Conservation (phyloP, 768 basidiomycete species). For the Leccinum barrowsii region DNA sequence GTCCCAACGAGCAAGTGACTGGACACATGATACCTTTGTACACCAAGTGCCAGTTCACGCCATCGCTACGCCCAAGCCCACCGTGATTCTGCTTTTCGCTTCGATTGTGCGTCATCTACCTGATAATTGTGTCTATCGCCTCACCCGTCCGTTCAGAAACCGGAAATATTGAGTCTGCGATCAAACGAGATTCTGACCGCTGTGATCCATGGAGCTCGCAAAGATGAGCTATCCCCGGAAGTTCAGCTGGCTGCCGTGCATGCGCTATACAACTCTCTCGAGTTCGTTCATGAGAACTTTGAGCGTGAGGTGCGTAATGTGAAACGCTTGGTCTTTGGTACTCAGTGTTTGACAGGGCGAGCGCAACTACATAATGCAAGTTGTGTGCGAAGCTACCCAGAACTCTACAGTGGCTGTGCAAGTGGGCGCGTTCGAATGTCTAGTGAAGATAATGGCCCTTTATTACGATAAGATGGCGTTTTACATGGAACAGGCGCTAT, state of each 20-base stretch:
- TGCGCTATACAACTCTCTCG: constrained; percentile 91
- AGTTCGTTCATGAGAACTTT: constrained; percentile 97
- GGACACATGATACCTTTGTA: no score
- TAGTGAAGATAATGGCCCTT: constrained; percentile 94
- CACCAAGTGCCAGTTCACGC: no score
- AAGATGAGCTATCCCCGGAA: constrained; percentile 87
- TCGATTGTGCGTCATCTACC: constrained; percentile 66
- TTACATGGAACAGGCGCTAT: constrained; percentile 99
- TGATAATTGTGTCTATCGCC: constrained; percentile 1
- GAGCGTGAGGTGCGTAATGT: constrained; percentile 78
- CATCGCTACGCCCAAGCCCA: no score
- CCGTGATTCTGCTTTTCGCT: no score
- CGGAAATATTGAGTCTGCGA: constrained; percentile 81
- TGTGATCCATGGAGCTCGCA: constrained; percentile 95
- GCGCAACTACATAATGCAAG: constrained; percentile 99
- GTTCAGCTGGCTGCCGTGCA: constrained; percentile 93
- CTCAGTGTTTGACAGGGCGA: constrained; percentile 64
- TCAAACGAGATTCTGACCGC: constrained; percentile 98
- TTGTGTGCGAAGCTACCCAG: constrained; percentile 97
- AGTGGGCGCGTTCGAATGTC: constrained; percentile 93
- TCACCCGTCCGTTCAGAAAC: constrained; percentile 56
- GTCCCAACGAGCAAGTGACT: no score
- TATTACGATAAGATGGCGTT: constrained; percentile 99
- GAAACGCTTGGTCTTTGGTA: neutral
- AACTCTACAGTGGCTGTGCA: constrained; percentile 76